A percentile compares a stretch with the other conserved stretches of the same genome.
Evolutionary conservation across 2,329 filamentous ascomycete species (phyloP).

Genomic region (Elsinoe ampelina): DNA sequence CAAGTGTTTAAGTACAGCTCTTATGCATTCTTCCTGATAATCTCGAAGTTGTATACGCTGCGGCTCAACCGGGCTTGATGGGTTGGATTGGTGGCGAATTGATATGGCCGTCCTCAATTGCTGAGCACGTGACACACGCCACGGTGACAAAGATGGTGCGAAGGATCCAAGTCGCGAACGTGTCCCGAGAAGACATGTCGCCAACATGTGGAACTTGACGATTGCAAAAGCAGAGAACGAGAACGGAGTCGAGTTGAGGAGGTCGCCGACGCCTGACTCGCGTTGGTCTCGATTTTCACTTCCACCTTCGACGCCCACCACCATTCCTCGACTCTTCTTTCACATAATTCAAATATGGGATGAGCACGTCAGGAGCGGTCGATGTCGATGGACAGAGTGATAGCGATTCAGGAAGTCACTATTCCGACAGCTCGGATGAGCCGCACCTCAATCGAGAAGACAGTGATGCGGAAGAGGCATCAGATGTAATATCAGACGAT

Average conservation of each 20-base stretch:
- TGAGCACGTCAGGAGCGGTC: neutral
- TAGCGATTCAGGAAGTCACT: neutral
- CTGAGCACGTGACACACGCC: too few relatives aligned
- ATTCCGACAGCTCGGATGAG: neutral
- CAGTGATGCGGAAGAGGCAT: neutral
- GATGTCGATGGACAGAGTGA: neutral
- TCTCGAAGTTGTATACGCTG: slow-evolving; percentile 54
- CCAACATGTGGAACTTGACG: neutral
- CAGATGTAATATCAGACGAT: neutral
- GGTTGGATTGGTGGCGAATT: neutral
- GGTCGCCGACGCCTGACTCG: neutral
- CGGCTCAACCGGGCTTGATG: neutral
- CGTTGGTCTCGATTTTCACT: neutral
- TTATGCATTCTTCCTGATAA: slow-evolving; percentile 85
- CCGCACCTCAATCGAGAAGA: neutral
- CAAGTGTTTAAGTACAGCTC: slow-evolving; percentile 62
- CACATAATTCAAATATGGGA: slow-evolving; percentile 2
- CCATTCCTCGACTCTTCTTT: neutral
- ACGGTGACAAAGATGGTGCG: too few relatives aligned
- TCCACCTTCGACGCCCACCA: neutral
- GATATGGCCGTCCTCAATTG: too few relatives aligned
- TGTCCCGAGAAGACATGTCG: neutral
- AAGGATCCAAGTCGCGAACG: too few relatives aligned
- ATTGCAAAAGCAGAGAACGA: neutral
- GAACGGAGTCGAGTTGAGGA: neutral